Percentiles rank a stretch among this genome's conserved stretches.
These are phyloP conservation scores for Aspergillus ellipticus DNA, from an alignment of 495 filamentous ascomycete species.

Conservation along the genomic window DNA sequence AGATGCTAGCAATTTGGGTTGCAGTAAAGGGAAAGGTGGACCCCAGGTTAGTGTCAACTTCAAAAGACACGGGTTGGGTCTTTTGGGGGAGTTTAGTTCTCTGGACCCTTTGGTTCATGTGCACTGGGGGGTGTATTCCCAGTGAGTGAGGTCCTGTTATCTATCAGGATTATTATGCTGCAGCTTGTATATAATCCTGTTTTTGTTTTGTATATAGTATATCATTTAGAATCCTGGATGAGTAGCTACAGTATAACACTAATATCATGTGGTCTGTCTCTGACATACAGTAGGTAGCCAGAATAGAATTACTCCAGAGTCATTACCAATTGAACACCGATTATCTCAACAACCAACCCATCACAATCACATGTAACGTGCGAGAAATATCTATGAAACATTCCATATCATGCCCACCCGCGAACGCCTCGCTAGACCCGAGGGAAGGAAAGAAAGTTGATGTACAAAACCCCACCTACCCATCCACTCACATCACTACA, in stretches of 20 bases:
- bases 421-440: constrained; percentile 8
- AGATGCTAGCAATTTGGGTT: background rate
- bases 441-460: background rate
- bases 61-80: constrained; percentile 4
- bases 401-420: background rate
- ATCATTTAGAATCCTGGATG: no score
- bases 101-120: background rate
- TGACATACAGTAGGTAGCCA: no score
- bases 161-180: background rate
- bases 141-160: background rate
- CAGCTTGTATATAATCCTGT: no score
- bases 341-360: background rate
- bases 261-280: no score
- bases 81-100: background rate
- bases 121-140: background rate
- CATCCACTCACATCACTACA: background rate
- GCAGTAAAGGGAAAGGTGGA: no score
- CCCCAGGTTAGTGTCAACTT: constrained; percentile 8
- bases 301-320: no score
- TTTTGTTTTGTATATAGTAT: no score
- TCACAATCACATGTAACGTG: background rate
- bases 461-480: background rate
- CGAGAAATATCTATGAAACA: background rate
- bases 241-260: no score
- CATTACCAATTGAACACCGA: no score